Base-by-base conservation (phyloP, 164 flowering plant genomes). In the Litsea cubeba region DNA sequence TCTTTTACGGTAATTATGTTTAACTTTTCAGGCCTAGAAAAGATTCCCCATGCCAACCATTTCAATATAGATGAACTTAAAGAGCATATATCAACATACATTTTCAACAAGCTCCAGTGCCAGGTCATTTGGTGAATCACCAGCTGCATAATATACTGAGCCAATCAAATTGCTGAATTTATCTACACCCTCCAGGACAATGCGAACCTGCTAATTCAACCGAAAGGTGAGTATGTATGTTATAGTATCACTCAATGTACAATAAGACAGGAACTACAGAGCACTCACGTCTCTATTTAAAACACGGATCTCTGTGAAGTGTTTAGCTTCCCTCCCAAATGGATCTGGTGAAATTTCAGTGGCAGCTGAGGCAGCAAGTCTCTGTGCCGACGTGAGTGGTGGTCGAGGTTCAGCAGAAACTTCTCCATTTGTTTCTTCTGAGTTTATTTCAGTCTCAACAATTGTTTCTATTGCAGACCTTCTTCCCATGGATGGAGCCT, bases 131-230 rank as follows among this genome's bases (percentile, higher is more conserved):
- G 94, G 91, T 35, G 89, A 80, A 71, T 94, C 98, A 68, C 96
- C 97, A 75, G 92, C 98, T 30, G 97, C 85, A 82, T 94, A 96
- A 81, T 87, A 89, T 2, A 96, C 90, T 24, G 99, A 92, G 57
- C 97, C 98, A 70, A 93, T 86, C 82, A 96, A 76, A 77, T 92
- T 96, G 85, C 86, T 88, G 81, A 87, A 92, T 71, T 91, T 94
- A 86, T 96, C 99, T 68, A 87, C 96, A 65, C 97, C 97, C 79
- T 96, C 98, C 66, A 91, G 84, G 49, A 96, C 93, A 81, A 96
- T 91, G 12, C 97, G 91, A 18, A 96, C 99, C 98, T 96, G 87
- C 65, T 82, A 71, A 77, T 74, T 71, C 51, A 65, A 78, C 28
- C 60, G 11, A 67, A 40, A 76, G 63, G 63, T 66, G 69, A 66